Conservation (phyloP, 108 stramenopile species). For the Cyclotella cryptica region DNA sequence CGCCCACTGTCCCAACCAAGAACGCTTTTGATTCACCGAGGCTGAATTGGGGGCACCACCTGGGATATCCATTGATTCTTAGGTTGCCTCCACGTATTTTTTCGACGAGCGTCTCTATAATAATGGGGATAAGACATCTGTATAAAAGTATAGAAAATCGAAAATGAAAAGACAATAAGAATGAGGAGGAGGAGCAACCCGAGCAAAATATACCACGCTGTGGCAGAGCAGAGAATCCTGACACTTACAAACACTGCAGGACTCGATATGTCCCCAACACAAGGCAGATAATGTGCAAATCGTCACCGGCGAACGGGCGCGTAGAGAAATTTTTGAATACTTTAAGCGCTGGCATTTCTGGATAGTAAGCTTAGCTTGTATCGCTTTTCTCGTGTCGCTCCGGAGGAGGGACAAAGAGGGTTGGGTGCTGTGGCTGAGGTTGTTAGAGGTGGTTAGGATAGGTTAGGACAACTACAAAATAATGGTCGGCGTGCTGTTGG, state of each 20-base stretch:
- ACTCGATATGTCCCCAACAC: slow-evolving; percentile 35
- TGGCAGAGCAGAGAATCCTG: background rate
- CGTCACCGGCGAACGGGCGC: slow-evolving; percentile 52
- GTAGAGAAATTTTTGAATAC: slow-evolving; percentile 43
- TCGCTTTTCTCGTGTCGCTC: background rate
- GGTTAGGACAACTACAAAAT: too few species aligned
- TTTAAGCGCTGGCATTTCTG: slow-evolving; percentile 48
- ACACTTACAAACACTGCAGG: slow-evolving; percentile 33
- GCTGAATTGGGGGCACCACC: slow-evolving; percentile 40
- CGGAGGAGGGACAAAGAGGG: too few species aligned
- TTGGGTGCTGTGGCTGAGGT: background rate
- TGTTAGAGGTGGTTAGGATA: too few species aligned
- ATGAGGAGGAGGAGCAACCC: too few species aligned
- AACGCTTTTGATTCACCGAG: background rate
- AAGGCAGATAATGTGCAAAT: slow-evolving; percentile 40
- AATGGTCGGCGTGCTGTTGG: too few species aligned
- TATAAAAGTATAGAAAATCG: background rate
- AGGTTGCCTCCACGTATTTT: slow-evolving; percentile 29
- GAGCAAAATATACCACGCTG: background rate
- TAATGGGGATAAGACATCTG: slow-evolving; percentile 38
- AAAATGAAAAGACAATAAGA: too few species aligned
- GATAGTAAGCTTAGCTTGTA: background rate
- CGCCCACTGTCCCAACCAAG: slow-evolving; percentile 5
- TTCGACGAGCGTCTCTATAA: background rate
- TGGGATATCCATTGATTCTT: slow-evolving; percentile 22